A percentile compares a stretch with the other conserved stretches of the same genome.
Evolutionary conservation across 2,329 filamentous ascomycete genomes (phyloP).

Genomic region (Tolypocladium sp.): DNA sequence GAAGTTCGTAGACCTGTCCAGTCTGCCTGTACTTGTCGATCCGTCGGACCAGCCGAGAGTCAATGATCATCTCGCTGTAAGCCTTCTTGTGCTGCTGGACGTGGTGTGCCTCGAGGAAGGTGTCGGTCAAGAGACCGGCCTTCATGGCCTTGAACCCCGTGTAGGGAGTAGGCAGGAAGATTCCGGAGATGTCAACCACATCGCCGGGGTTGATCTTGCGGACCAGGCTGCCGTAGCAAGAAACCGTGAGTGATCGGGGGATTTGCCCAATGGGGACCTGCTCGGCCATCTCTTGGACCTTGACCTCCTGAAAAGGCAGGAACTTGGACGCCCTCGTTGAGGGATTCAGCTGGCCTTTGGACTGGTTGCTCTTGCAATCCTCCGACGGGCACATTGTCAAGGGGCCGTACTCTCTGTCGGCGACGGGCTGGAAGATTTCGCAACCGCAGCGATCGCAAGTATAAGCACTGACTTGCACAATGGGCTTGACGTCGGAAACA

Average conservation of each 20-base stretch:
- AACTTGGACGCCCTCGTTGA: slow-evolving; percentile 97
- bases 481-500: slow-evolving; percentile 95
- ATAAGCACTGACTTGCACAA: slow-evolving; percentile 96
- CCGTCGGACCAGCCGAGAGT: slow-evolving; percentile 67
- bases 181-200: slow-evolving; percentile 85
- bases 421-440: slow-evolving; percentile 95
- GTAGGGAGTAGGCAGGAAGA: slow-evolving; percentile 95
- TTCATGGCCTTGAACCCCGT: slow-evolving; percentile 98
- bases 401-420: slow-evolving; percentile 82
- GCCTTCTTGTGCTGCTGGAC: slow-evolving; percentile 96
- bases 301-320: slow-evolving; percentile 93
- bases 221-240: slow-evolving; percentile 81
- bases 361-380: slow-evolving; percentile 85
- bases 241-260: slow-evolving; percentile 78
- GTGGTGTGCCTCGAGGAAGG: slow-evolving; percentile 90
- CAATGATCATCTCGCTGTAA: slow-evolving; percentile 84
- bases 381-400: slow-evolving; percentile 77
- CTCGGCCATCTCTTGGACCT: slow-evolving; percentile 98
- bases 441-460: slow-evolving; percentile 93
- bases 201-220: slow-evolving; percentile 88
- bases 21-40: slow-evolving; percentile 80
- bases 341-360: slow-evolving; percentile 86
- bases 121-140: slow-evolving; percentile 92
- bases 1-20: slow-evolving; percentile 90
- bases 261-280: slow-evolving; percentile 98